Base-by-base conservation (phyloP, 805 yeast species). In the Komagataella kurtzmanii region DNA sequence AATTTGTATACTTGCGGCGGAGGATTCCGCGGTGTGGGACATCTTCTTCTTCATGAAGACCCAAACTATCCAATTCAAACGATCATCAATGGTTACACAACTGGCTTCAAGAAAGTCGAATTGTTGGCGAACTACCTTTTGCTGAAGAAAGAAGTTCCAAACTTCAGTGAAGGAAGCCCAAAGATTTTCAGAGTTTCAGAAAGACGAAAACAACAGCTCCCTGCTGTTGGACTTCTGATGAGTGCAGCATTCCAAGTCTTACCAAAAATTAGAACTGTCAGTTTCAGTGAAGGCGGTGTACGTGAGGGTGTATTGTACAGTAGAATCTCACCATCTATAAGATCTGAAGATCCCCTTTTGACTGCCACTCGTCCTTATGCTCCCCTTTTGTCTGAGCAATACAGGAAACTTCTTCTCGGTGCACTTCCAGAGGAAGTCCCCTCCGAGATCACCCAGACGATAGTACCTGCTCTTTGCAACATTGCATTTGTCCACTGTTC, bases 241-340 rank as follows among this genome's bases (percentile, higher is more conserved):
- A 72, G 80, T 40, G 86, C 85, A 0, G 80, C 83, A 0, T 74
- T 80, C 58, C 81, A 78, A 54, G 74, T 81, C 0, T 64, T 83
- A 43, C 88, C 88, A 17, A 69, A 68, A 43, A 71, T 83, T 46
- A 77, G 77, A 57, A 75, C 83, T 2, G 74, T 85, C 24, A 79
- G 82, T 57, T 85, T 85, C 62, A 75, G 82, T 52, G 88, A 84
- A 62, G 89, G 88, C 56, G 89, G 89, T 53, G 83, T 84, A 19
- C 71, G 91, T 57, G 91, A 85, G 65, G 91, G 91, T 54, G 80
- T 81, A 1, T 59, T 85, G 44, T 85, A 79, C 60, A 78, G 85
- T 6, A 74, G 75, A 58, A 67, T 85, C 43, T 80, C 88, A 18
- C 67, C 73, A 18, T 72, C 72, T 44, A 71, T 83, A 30, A 74